A percentile compares a stretch with the other conserved stretches of the same genome.
Conservation (phyloP, 768 basidiomycete species). For the Cystofilobasidium ferigula region DNA sequence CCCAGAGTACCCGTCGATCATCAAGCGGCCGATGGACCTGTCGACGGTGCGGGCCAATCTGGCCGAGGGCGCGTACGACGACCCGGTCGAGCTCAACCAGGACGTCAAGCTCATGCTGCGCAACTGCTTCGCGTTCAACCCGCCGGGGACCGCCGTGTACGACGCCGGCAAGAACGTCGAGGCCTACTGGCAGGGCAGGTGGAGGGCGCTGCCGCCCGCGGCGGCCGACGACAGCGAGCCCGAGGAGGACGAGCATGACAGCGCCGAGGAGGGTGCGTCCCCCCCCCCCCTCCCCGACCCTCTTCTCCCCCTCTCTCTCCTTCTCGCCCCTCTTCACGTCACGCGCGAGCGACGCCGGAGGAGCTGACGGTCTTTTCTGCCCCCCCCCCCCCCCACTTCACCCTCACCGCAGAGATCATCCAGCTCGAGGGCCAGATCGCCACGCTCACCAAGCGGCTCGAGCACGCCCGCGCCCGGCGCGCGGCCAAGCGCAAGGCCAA, state of each 20-base stretch:
- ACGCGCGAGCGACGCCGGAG: background rate
- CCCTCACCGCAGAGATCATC: too few relatives aligned
- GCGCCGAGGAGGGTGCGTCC: constrained; percentile 21
- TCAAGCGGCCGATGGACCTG: constrained; percentile 94
- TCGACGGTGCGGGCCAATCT: constrained; percentile 78
- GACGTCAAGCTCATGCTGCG: constrained; percentile 92
- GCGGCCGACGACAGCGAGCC: constrained; percentile 39
- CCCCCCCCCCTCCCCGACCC: background rate
- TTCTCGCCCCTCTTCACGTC: background rate
- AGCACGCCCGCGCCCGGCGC: too few relatives aligned
- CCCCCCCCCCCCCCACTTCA: too few relatives aligned
- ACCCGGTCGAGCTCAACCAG: constrained; percentile 67
- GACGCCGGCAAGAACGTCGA: constrained; percentile 75
- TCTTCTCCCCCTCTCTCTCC: background rate
- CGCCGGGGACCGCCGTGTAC: constrained; percentile 73
- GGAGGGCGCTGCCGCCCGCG: constrained; percentile 57
- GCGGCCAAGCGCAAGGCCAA: too few relatives aligned
- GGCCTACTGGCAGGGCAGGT: constrained; percentile 82
- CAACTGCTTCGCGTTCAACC: constrained; percentile 89
- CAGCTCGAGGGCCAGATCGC: too few relatives aligned
- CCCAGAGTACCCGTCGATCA: constrained; percentile 70
- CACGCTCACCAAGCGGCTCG: too few relatives aligned
- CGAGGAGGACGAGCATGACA: constrained; percentile 47
- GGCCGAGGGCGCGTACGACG: constrained; percentile 61
- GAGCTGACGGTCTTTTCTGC: too few relatives aligned